Evolutionary conservation across 2,329 filamentous ascomycete species (phyloP).

Genomic region (Diaporthe capsici): DNA sequence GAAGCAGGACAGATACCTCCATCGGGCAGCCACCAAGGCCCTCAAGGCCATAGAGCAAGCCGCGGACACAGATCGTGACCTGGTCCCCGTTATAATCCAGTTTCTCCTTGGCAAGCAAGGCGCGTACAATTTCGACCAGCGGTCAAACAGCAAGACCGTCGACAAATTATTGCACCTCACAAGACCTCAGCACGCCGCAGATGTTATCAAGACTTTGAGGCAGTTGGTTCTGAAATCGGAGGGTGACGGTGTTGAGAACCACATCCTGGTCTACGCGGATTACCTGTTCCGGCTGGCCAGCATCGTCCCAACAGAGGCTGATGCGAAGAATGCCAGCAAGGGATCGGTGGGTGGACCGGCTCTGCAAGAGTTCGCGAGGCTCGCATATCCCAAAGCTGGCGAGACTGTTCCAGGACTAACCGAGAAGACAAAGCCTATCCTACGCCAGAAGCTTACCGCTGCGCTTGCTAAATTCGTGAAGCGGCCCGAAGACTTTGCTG

Average conservation of each 20-base stretch:
- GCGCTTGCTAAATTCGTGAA: slow-evolving; percentile 71
- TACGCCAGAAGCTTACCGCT: slow-evolving; percentile 70
- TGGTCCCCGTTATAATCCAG: slow-evolving; percentile 73
- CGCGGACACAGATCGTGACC: slow-evolving; percentile 71
- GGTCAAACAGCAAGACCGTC: slow-evolving; percentile 75
- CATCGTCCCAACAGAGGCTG: slow-evolving; percentile 50
- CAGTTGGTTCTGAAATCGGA: slow-evolving; percentile 48
- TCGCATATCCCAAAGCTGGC: slow-evolving; percentile 67
- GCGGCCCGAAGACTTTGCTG: slow-evolving; percentile 65
- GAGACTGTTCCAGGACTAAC: slow-evolving; percentile 61
- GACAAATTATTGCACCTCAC: slow-evolving; percentile 63
- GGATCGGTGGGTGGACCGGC: slow-evolving; percentile 57
- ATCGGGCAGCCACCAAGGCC: slow-evolving; percentile 82
- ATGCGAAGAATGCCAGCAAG: slow-evolving; percentile 49
- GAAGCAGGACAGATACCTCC: slow-evolving; percentile 82
- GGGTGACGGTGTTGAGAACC: slow-evolving; percentile 49
- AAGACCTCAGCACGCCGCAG: slow-evolving; percentile 31
- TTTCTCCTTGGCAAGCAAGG: slow-evolving; percentile 80
- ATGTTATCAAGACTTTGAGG: slow-evolving; percentile 37
- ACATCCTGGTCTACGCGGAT: slow-evolving; percentile 65
- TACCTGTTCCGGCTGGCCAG: slow-evolving; percentile 68
- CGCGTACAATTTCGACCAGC: slow-evolving; percentile 84
- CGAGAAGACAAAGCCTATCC: slow-evolving; percentile 67
- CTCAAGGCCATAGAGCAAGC: slow-evolving; percentile 78
- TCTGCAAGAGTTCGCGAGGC: slow-evolving; percentile 66